Evolutionary conservation across 768 basidiomycete genomes (phyloP), one percentile per base, ranked within the genome.

Genomic region (Tulasnella sp.): DNA sequence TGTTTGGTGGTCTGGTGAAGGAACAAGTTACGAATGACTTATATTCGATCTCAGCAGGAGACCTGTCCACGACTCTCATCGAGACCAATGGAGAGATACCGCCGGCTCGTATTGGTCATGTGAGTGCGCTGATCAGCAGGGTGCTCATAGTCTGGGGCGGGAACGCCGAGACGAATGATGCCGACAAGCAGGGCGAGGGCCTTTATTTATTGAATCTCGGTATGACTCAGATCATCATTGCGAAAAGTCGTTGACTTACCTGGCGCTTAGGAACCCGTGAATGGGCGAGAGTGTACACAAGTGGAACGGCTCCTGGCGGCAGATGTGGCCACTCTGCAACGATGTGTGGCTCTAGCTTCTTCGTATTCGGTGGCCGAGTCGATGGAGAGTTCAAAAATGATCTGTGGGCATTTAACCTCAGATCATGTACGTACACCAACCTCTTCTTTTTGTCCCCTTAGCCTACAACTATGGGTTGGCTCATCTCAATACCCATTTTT

Each of bases 131-230:
- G 51, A 92, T 98, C 60, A 91, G 92, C 70, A 92, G 87, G 67
- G 95, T 97, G 51, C 76, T 99, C 61, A 88, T 98, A 61, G 86
- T 97, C 3, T 99, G 96, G 96, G 96, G 96, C 30, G 96, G 95
- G 24, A 96, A 99, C 69, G 97, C 94, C 3, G 94, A 91, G 73
- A 54, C 43, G 32, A 27, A 51, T n/a, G 64, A 64, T 2, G 81
- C 84, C 13, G 91, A 92, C 62, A 83, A 80, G 65, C 88, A 93
- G 72, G 96, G 97, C 69, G 90, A 97, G 70, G 86, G 83, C 0
- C 75, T 98, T 47, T 98, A 98, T 76, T 77, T 99, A 9, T 77
- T 99, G 49, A 98, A 98, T 70, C 80, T 97, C 38, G 84, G 95
- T 94, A n/a, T n/a, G n/a, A n/a, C n/a, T n/a, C n/a, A n/a, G n/a